phyloP scores from a whole-genome alignment of 805 yeast genomes.

The Zygosaccharomyces kombuchaensis region DNA sequence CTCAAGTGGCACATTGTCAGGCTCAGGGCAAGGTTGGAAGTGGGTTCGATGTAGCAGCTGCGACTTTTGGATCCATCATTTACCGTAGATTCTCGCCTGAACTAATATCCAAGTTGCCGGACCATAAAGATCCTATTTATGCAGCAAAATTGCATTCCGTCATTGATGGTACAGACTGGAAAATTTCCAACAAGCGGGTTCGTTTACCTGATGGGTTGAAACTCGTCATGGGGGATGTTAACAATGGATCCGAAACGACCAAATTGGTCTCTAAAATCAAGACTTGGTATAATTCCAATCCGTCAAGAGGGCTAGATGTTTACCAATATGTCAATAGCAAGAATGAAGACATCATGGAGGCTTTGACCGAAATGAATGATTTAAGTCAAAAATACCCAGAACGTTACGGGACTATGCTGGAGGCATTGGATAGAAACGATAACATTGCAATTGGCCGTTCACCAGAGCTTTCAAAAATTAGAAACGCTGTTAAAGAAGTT shows the following conservation, averaged over 20 bases:
- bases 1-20: conserved; percentile 86
- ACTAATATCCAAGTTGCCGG: conserved; percentile 40
- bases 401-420: conserved; percentile 35
- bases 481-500: conserved; percentile 44
- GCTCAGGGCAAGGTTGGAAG: conserved; percentile 96
- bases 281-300: conserved; percentile 57
- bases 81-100: conserved; percentile 71
- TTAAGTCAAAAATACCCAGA: conserved; percentile 33
- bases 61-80: conserved; percentile 82
- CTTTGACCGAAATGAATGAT: conserved; percentile 41
- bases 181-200: conserved; percentile 49
- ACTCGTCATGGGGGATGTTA: conserved; percentile 87
- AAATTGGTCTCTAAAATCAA: conserved; percentile 74
- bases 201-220: conserved; percentile 64
- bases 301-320: conserved; percentile 46
- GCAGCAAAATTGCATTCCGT: conserved; percentile 33
- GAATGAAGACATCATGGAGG: conserved; percentile 52
- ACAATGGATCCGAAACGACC: conserved; percentile 92
- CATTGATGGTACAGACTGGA: conserved; percentile 54
- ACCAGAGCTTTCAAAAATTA: conserved; percentile 35
- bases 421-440: conserved; percentile 14
- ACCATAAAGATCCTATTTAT: conserved; percentile 25
- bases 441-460: conserved; percentile 10
- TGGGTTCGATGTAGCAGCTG: conserved; percentile 96
- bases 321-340: conserved; percentile 55